Base-by-base conservation (phyloP, 2,329 filamentous ascomycete species). In the Calonectria henricotiae region DNA sequence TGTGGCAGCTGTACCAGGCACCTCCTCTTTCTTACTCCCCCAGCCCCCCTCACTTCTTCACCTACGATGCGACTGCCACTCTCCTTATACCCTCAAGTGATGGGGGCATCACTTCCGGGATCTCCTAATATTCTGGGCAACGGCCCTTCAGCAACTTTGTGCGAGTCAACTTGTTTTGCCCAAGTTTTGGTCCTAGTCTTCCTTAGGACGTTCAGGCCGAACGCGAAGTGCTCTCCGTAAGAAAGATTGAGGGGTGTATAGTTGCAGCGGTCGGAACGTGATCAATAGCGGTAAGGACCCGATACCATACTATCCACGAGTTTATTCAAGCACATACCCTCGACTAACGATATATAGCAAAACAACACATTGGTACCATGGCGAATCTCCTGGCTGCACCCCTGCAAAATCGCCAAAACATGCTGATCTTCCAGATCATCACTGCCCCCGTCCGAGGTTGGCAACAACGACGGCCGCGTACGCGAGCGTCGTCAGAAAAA, bases 391-490 rank as follows among this genome's bases (percentile, higher is more conserved):
- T 17, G n/a, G 5, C n/a, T 39, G 9, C 8, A 1, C 51, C 7
- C n/a, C 32, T n/a, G 4, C n/a, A 17, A 12, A 8, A 9, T 17
- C 17, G 5, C 8, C 17, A 17, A 6, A 4, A 20, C n/a, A 54
- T 25, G 9, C 8, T 25, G 13, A 1, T 30, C 2, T 32, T 37
- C 27, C 27, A 27, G 47, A 8, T 17, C 9, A 4, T 63, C 15
- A 46, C 35, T 23, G 17, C 6, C 20, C 41, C 27, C 51, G 30
- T 20, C 32, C 23, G 44, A 70, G 54, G n/a, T 70, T 70, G 2
- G 68, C 41, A 5, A 54, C 68, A 1, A 68, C 44, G 2, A 70
- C 68, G 5, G 68, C 68, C 0, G 68, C 65, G 25, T 62, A 70
- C 5, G 60, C 65, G 5, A 70, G 8, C 2, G 47, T 62, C 37